These are phyloP conservation scores for Entomophthora muscae DNA, from an alignment of 371 early-diverging fungal genomes.

Conservation along the genomic window DNA sequence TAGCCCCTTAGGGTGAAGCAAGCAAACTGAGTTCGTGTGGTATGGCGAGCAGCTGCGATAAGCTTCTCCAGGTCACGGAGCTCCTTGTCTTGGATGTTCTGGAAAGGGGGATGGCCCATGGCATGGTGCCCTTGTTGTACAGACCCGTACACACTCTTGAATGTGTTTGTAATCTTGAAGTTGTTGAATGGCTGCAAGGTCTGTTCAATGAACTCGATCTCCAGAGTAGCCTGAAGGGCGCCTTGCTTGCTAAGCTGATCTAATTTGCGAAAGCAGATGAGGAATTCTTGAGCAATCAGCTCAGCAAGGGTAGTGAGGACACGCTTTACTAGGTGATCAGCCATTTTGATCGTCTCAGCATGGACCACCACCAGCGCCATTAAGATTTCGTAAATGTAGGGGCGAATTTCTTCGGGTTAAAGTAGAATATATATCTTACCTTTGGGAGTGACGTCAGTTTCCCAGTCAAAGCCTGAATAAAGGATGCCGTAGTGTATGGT, in stretches of 20 bases:
- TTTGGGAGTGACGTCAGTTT: slow-evolving; percentile 42
- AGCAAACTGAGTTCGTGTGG: slow-evolving; percentile 2
- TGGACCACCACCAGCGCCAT: slow-evolving; percentile 79
- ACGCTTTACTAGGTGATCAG: slow-evolving; percentile 51
- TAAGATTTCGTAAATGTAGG: slow-evolving; percentile 74
- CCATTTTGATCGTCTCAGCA: slow-evolving; percentile 62
- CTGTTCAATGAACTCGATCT: slow-evolving; percentile 70
- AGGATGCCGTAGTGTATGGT: slow-evolving; percentile 63
- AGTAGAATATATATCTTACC: slow-evolving; percentile 20
- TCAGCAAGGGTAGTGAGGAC: slow-evolving; percentile 51
- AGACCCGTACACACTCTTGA: slow-evolving; percentile 44
- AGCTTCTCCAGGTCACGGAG: neutral
- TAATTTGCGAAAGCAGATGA: slow-evolving; percentile 54
- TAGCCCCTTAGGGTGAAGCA: neutral
- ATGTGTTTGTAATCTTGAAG: slow-evolving; percentile 30
- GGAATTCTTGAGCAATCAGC: slow-evolving; percentile 52
- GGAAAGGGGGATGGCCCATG: neutral
- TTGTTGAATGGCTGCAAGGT: slow-evolving; percentile 51
- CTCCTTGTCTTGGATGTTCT: neutral
- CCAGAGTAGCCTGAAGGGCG: slow-evolving; percentile 76
- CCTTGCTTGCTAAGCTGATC: slow-evolving; percentile 77
- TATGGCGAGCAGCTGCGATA: neutral
- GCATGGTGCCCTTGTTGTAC: slow-evolving; percentile 26
- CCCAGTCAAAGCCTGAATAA: slow-evolving; percentile 74
- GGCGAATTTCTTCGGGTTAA: slow-evolving; percentile 46